Evolutionary conservation across 2,329 filamentous ascomycete genomes (phyloP).

Genomic region (Penicillium sp.): DNA sequence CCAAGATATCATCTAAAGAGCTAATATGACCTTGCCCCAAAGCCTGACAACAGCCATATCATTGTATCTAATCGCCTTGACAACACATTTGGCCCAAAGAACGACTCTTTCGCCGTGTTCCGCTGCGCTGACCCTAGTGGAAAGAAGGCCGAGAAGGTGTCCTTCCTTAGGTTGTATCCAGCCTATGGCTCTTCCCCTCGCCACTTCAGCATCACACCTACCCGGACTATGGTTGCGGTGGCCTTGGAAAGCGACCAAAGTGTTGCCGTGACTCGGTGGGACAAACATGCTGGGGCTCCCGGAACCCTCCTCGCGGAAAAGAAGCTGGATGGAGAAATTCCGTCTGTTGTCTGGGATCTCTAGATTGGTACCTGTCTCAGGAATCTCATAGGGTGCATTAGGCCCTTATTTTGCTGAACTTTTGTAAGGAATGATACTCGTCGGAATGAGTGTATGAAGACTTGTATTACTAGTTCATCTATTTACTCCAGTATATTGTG

Average conservation of each 20-base stretch:
- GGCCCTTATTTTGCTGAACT: no score
- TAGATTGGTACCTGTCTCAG: background rate
- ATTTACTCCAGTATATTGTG: no score
- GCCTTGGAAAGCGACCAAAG: slow-evolving; percentile 58
- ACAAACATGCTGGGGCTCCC: slow-evolving; percentile 57
- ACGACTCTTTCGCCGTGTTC: slow-evolving; percentile 18
- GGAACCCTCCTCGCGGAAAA: slow-evolving; percentile 30
- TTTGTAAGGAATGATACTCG: no score
- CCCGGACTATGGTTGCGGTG: slow-evolving; percentile 60
- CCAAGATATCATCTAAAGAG: background rate
- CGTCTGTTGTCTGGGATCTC: slow-evolving; percentile 12
- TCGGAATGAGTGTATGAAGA: no score
- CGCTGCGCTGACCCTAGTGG: slow-evolving; percentile 6
- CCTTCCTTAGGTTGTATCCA: slow-evolving; percentile 56
- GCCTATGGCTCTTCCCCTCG: slow-evolving; percentile 62
- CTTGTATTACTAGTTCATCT: no score
- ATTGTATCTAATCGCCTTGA: slow-evolving; percentile 17
- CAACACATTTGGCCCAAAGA: slow-evolving; percentile 11
- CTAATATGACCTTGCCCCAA: background rate
- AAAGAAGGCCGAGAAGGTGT: background rate
- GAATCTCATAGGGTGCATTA: no score
- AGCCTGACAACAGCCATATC: slow-evolving; percentile 18
- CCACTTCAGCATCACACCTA: slow-evolving; percentile 62
- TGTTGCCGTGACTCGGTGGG: slow-evolving; percentile 58
- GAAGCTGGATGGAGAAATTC: slow-evolving; percentile 12